Base-by-base conservation (phyloP, 2,329 filamentous ascomycete genomes). In the Dactylellina sp. region DNA sequence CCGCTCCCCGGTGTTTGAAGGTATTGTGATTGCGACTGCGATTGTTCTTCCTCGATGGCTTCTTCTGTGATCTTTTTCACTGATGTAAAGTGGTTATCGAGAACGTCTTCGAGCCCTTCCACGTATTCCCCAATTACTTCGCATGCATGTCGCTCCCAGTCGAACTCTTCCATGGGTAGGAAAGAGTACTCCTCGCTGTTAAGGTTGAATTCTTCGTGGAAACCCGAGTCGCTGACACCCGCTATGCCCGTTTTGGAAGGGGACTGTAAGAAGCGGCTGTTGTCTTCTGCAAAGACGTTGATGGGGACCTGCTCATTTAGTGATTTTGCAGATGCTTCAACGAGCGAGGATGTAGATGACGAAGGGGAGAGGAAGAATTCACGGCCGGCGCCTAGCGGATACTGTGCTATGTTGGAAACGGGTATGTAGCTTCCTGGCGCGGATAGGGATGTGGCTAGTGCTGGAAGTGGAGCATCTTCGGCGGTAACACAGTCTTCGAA, bases 91-190 rank as follows among this genome's bases (percentile, higher is more conserved):
- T 78, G 77, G 22, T 64, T 70, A 14, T 78, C 77, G 2, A 78
- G 47, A 2, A 78, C 46, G 18, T 78, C 77, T 24, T 77, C 77
- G 2, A 77, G 75, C 0, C 75, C 75, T 40, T 78, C 77, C 9
- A 76, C 76, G 49, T 78, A 77, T 56, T 77, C 76, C 1, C 76
- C 76, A 16, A 78, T 77, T 7, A 78, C 75, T 18, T 76, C 76
- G 42, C 77, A 77, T 4, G 77, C 77, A 53, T 78, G 77, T 24
- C 71, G 52, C 37, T 78, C 77, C 77, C 77, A 78, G 50, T 77
- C 76, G 25, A 78, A 78, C 32, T 78, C 77, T 59, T 78, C 77
- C 77, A 78, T 78, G 1, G 77, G 76, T 11, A 78, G 63, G 56
- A 78, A 76, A 18, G 76, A 76, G 24, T 78, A 78, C 16, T 78